phyloP scores from a whole-genome alignment of 331 rosid species.

The Malus hybrid region DNA sequence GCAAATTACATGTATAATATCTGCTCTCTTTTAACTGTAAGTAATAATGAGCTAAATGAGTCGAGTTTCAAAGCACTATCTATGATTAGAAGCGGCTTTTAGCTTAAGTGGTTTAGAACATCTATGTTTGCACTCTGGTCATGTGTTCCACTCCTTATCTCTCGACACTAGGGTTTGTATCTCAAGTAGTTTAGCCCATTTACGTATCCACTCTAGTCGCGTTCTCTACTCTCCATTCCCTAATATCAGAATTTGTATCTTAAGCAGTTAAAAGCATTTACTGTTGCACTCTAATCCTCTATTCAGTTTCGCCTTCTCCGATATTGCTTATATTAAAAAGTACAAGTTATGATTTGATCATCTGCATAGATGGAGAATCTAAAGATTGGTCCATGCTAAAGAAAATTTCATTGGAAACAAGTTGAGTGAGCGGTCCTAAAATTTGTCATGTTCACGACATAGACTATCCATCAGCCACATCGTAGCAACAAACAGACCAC shows the following conservation, averaged over 20 bases:
- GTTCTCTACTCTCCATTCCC: too few relatives aligned
- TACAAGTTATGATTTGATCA: not conserved
- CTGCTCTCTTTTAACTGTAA: slow-evolving; percentile 6
- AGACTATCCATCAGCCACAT: not conserved
- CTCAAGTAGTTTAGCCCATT: too few relatives aligned
- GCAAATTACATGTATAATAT: slow-evolving; percentile 14
- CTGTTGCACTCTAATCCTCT: not conserved
- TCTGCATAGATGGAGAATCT: not conserved
- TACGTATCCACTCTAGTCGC: too few relatives aligned
- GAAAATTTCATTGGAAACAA: not conserved
- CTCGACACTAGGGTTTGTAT: too few relatives aligned
- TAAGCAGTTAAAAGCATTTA: too few relatives aligned
- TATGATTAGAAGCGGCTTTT: not conserved
- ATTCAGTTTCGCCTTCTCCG: not conserved
- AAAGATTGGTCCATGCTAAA: slow-evolving; percentile 1
- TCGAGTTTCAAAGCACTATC: not conserved
- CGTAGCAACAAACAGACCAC: not conserved
- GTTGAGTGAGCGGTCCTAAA: not conserved
- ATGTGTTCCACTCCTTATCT: too few relatives aligned
- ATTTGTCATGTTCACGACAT: not conserved
- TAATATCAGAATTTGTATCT: too few relatives aligned
- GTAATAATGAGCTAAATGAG: slow-evolving; percentile 8
- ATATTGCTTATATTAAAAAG: too few relatives aligned
- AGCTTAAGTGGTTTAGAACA: not conserved
- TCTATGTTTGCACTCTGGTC: too few relatives aligned